Percentiles rank a stretch among this genome's conserved stretches.
Evolutionary conservation across 257 asterid genomes (phyloP).

Genomic region (Lavandula angustifolia): DNA sequence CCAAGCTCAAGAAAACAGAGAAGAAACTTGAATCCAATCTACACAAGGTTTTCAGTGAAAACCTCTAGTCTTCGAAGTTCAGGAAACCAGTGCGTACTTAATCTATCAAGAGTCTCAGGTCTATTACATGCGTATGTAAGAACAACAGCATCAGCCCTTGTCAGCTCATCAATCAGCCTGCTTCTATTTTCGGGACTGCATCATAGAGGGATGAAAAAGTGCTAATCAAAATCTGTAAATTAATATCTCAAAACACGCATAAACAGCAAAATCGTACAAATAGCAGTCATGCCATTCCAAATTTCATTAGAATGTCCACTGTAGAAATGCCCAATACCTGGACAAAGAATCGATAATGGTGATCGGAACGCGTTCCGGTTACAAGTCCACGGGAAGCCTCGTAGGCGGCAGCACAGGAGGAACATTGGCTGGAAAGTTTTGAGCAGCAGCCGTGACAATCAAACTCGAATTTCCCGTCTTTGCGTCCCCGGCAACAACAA

Average conservation of each 20-base stretch:
- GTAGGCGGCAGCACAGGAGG: conserved; percentile 89
- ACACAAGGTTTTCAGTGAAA: conserved; percentile 28
- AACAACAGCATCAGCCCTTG: conserved; percentile 82
- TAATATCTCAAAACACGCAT: conserved; percentile 9
- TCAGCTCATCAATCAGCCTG: conserved; percentile 76
- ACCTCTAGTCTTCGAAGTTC: conserved; percentile 93
- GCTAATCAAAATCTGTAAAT: neutral
- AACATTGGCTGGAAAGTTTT: conserved; percentile 57
- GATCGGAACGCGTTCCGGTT: conserved; percentile 89
- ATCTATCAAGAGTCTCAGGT: conserved; percentile 82
- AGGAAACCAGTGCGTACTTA: conserved; percentile 98
- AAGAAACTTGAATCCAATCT: conserved; percentile 24
- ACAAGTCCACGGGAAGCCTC: conserved; percentile 84
- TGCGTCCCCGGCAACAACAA: conserved; percentile 95
- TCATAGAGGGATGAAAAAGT: conserved; percentile 16
- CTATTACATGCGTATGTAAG: conserved; percentile 93
- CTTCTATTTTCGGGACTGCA: conserved; percentile 74
- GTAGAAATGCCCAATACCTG: conserved; percentile 46
- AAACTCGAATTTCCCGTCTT: conserved; percentile 93
- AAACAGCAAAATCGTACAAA: conserved; percentile 11
- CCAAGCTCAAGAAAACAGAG: conserved; percentile 23
- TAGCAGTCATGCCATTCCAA: neutral
- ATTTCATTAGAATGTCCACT: neutral
- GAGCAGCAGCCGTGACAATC: conserved; percentile 84
- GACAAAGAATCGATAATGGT: conserved; percentile 93